Evolutionary conservation across 2,329 filamentous ascomycete species (phyloP).

Genomic region (Rhynchosporium graminicola): DNA sequence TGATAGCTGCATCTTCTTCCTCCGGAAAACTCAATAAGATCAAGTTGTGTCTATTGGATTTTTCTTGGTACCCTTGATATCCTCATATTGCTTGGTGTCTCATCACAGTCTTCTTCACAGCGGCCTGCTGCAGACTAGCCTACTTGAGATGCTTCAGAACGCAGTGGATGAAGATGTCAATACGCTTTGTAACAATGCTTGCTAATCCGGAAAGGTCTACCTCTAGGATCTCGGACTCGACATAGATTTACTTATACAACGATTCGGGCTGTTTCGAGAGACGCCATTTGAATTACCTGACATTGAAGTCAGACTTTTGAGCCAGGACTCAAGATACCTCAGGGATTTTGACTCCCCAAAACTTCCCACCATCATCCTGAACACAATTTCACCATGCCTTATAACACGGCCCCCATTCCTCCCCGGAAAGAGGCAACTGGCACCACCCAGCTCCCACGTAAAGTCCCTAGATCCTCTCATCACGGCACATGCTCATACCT

Average conservation of each 20-base stretch:
- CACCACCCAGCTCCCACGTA: constrained; percentile 81
- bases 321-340: not conserved
- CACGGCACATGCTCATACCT: constrained; percentile 19
- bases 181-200: too few relatives aligned
- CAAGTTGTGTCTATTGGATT: not conserved
- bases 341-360: not conserved
- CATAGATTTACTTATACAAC: not conserved
- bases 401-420: constrained; percentile 83
- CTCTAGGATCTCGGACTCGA: too few relatives aligned
- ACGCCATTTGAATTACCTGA: not conserved
- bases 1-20: not conserved
- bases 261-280: not conserved
- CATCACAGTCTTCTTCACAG: not conserved
- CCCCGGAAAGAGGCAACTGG: constrained; percentile 82
- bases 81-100: not conserved
- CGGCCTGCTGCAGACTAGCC: too few relatives aligned
- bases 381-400: constrained; percentile 64
- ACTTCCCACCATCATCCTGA: not conserved
- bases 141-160: too few relatives aligned
- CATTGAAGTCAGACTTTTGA: not conserved
- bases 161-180: too few relatives aligned
- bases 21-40: not conserved
- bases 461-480: constrained; percentile 42
- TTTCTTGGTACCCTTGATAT: not conserved
- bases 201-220: too few relatives aligned